Conservation (phyloP, 306 rosid species). For the Inga laurina region DNA sequence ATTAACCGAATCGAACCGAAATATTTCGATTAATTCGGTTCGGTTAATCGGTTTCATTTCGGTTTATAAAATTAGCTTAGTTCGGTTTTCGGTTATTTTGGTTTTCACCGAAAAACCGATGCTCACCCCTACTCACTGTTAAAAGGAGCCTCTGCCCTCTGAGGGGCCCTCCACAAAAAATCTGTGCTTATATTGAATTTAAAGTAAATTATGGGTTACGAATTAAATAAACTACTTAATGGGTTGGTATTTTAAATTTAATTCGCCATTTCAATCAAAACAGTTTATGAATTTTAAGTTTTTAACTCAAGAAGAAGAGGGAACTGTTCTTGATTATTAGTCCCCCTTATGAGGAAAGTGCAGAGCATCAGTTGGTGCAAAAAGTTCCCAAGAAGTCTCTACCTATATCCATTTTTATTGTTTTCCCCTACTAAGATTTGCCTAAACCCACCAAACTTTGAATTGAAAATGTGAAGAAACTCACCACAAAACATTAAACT, state of each 20-base stretch:
- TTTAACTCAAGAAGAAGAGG: neutral
- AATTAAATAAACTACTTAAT: neutral
- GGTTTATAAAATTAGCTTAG: too few species aligned
- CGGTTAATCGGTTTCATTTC: too few species aligned
- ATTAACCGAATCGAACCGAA: too few species aligned
- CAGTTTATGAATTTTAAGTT: neutral
- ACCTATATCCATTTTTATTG: neutral
- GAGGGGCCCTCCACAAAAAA: constrained; percentile 11
- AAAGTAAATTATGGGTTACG: neutral
- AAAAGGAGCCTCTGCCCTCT: constrained; percentile 7
- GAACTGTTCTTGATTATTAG: neutral
- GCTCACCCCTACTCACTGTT: too few species aligned
- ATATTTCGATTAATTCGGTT: too few species aligned
- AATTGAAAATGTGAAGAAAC: neutral
- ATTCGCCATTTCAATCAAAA: neutral
- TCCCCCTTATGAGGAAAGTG: neutral
- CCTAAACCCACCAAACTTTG: neutral
- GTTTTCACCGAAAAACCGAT: too few species aligned
- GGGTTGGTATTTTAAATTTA: neutral
- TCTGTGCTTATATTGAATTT: neutral
- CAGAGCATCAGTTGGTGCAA: neutral
- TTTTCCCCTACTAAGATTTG: neutral
- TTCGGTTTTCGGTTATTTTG: too few species aligned
- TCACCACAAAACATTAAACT: neutral
- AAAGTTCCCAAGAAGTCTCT: neutral